Evolutionary conservation across 345 rosid species (phyloP), one percentile per base, ranked within the genome.

Genomic region (Sisymbrium irio): DNA sequence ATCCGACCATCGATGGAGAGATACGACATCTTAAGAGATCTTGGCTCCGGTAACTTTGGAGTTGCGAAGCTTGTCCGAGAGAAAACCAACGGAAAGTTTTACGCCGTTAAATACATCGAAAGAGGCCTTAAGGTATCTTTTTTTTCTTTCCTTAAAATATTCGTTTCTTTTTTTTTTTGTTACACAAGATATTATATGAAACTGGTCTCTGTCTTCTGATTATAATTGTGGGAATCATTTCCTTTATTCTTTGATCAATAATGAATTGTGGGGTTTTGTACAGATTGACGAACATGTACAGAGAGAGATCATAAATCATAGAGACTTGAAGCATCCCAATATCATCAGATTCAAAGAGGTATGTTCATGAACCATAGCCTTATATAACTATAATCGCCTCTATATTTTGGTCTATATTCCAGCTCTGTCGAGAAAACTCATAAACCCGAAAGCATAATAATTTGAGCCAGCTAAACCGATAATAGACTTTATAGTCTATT

Each of bases 211-310:
- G 18, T 72, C 5, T 41, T 53, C 56, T 8, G 28, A 7, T 4
- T 61, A 5, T 53, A 39, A 36, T 22, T 33, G 25, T 3, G 20
- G 17, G 25, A 7, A 45, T 32, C 35, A 7, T 45, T 55, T 50
- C 15, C 32, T 15, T 60, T 12, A 3, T 20, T 25, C 10, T 76
- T 36, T 45, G 8, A 74, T 39, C n/a, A 18, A 45, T 72, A 20
- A 58, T 72, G 9, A 36, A 54, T 35, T 30, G 40, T 36, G n/a
- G 17, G 47, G 40, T 53, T 50, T 28, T 71, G 20, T 74, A 49
- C 85, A 91, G 98, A 91, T 93, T 65, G 97, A 93, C 79, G 94
- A 93, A 81, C 92, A 89, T 79, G 97, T 93, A 22, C 96, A 90
- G 71, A 87, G 98, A 77, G 98, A 93, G 86, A 93, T 93, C 67